Evolutionary conservation across 2,329 filamentous ascomycete genomes (phyloP).

Genomic region (Colletotrichum paranaense): DNA sequence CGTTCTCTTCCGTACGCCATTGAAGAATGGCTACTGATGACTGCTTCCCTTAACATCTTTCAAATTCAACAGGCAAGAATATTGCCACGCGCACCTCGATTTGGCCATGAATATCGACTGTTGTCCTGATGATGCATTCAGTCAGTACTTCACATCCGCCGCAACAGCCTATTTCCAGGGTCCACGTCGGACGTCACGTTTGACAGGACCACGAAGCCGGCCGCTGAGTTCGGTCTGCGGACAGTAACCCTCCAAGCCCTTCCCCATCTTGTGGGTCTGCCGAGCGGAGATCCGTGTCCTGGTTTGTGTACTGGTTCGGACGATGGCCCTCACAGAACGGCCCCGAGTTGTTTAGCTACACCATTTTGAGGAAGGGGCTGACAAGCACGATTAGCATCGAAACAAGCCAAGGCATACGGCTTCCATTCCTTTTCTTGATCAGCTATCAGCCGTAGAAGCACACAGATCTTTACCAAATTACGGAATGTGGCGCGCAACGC

Average conservation of each 20-base stretch:
- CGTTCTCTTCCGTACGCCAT: not conserved
- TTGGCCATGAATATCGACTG: not conserved
- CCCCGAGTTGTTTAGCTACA: constrained; percentile 45
- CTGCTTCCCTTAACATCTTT: not conserved
- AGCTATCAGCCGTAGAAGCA: constrained; percentile 36
- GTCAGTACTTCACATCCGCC: not conserved
- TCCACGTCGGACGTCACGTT: not conserved
- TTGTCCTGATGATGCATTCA: not conserved
- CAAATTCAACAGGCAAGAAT: not conserved
- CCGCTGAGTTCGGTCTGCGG: not conserved
- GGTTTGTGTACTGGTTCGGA: constrained; percentile 45
- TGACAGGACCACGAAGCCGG: not conserved
- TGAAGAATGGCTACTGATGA: not conserved
- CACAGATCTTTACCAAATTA: constrained; percentile 41
- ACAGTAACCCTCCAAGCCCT: not conserved
- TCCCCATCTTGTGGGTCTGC: constrained; percentile 31
- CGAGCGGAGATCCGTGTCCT: constrained; percentile 42
- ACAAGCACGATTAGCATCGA: not conserved
- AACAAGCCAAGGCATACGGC: constrained; percentile 22
- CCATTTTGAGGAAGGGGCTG: constrained; percentile 11
- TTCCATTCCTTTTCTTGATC: constrained; percentile 39
- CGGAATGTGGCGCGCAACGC: constrained; percentile 40
- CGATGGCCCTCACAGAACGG: constrained; percentile 39
- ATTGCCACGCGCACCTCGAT: not conserved
- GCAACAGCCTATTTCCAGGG: not conserved